Base-by-base conservation (phyloP, 108 stramenopile species). In the Pseudonitzschia delicatissima region DNA sequence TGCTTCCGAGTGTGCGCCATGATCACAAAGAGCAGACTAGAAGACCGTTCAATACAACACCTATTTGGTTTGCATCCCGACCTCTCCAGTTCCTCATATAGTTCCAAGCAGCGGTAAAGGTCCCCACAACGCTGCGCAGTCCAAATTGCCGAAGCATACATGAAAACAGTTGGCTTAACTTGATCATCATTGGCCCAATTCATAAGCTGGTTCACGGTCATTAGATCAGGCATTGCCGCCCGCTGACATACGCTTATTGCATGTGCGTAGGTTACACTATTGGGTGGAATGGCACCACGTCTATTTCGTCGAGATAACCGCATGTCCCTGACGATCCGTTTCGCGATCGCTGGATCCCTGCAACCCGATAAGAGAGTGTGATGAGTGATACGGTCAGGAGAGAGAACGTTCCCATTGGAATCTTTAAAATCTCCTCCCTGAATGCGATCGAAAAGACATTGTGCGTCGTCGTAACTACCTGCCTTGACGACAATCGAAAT, bases 131-230 rank as follows among this genome's bases (percentile, higher is more conserved):
- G 60, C 64, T 81, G 86, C n/a, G 89, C 89, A 23, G 74, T 74
- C 89, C 86, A 87, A 6, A 90, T 90, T 15, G 84, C 73, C 3
- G 89, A 74, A n/a, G 84, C 81, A 64, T 85, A 90, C 63, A 90
- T 83, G 50, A 70, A 87, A 2, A 80, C 72, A 18, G 85, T 84
- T 1, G 84, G 82, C 31, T 65, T 37, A 8, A 84, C 55, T 27
- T 67, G 64, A 58, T 87, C 84, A 32, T 78, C 52, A 7, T 39
- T 40, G 26, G 85, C 84, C 37, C 70, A 53, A n/a, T 72, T 68
- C 8, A 90, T 36, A 13, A 86, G 70, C 28, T 40, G 37, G 31
- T 66, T 36, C 0, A 74, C 86, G 6, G 61, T 72, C 4, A 78
- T 64, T 11, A 80, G 66, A 47, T 85, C 79, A 15, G 73, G 64